Percentiles rank a stretch among this genome's conserved stretches.
These are phyloP conservation scores for Rhizoclosmatium sp. DNA, from an alignment of 192 early-diverging fungal genomes.

Conservation along the genomic window DNA sequence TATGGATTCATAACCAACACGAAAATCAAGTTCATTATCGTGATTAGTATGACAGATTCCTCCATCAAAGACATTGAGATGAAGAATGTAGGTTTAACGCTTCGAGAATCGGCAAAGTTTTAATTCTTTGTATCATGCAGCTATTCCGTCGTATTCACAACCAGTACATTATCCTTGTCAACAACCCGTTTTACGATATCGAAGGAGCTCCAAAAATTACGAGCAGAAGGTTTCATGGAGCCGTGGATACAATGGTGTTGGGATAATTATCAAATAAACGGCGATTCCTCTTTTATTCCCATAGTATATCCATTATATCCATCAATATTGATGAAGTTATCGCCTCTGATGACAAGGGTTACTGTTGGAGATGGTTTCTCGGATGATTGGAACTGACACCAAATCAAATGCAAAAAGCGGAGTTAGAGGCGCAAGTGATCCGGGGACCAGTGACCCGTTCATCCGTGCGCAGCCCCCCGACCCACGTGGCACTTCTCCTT, in stretches of 20 bases:
- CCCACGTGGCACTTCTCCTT: too few relatives aligned
- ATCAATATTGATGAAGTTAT: too few relatives aligned
- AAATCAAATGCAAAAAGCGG: too few relatives aligned
- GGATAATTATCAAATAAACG: neutral
- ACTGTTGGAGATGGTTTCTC: too few relatives aligned
- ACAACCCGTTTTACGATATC: constrained; percentile 87
- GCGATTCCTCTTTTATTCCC: too few relatives aligned
- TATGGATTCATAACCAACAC: constrained; percentile 92
- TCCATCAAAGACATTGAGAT: constrained; percentile 84
- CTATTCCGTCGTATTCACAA: constrained; percentile 83
- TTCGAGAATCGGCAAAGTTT: neutral
- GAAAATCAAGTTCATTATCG: constrained; percentile 69
- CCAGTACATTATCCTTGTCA: constrained; percentile 80
- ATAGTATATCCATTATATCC: too few relatives aligned
- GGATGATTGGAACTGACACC: too few relatives aligned
- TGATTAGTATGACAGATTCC: constrained; percentile 59
- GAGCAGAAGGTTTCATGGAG: constrained; percentile 15
- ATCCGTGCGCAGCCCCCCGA: too few relatives aligned
- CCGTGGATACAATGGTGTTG: constrained; percentile 22
- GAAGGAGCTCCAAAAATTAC: constrained; percentile 44
- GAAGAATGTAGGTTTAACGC: constrained; percentile 65
- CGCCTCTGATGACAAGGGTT: too few relatives aligned
- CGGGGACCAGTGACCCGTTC: too few relatives aligned
- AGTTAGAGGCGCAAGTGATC: too few relatives aligned
- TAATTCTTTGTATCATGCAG: constrained; percentile 42